Conservation (phyloP, 108 stramenopile genomes). For the Cyclotella distinguenda region DNA sequence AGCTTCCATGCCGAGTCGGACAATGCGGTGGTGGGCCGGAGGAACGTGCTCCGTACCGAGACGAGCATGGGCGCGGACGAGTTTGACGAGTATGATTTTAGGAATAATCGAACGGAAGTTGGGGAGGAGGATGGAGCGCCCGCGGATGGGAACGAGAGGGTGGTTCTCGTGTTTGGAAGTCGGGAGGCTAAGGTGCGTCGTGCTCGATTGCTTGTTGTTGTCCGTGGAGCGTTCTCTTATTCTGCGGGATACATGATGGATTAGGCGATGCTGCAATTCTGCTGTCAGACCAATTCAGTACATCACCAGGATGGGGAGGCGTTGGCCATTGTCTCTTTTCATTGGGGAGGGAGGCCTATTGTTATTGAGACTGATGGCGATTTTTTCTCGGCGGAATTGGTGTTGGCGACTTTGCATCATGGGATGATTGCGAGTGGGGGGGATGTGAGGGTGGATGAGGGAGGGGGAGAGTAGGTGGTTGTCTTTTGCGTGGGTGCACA, state of each 20-base stretch:
- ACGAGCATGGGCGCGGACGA: slow-evolving; percentile 72
- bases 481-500: neutral
- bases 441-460: slow-evolving; percentile 23
- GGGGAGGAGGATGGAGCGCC: slow-evolving; percentile 43
- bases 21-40: slow-evolving; percentile 49
- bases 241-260: neutral
- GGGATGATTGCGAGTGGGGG: slow-evolving; percentile 37
- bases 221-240: neutral
- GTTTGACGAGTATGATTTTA: slow-evolving; percentile 70
- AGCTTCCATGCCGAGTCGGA: slow-evolving; percentile 55
- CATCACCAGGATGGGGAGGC: slow-evolving; percentile 45
- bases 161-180: slow-evolving; percentile 77
- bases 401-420: slow-evolving; percentile 82
- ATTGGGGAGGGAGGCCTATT: slow-evolving; percentile 85
- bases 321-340: slow-evolving; percentile 62
- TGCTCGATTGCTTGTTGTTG: neutral
- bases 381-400: slow-evolving; percentile 54
- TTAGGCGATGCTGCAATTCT: slow-evolving; percentile 83
- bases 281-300: slow-evolving; percentile 51
- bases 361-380: slow-evolving; percentile 61
- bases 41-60: slow-evolving; percentile 69
- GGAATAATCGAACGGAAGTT: slow-evolving; percentile 42
- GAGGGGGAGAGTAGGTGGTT: slow-evolving; percentile 1
- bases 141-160: slow-evolving; percentile 63
- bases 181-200: slow-evolving; percentile 66